These are phyloP conservation scores for Colletotrichum salicis DNA, from an alignment of 2,329 filamentous ascomycete species.

Conservation along the genomic window DNA sequence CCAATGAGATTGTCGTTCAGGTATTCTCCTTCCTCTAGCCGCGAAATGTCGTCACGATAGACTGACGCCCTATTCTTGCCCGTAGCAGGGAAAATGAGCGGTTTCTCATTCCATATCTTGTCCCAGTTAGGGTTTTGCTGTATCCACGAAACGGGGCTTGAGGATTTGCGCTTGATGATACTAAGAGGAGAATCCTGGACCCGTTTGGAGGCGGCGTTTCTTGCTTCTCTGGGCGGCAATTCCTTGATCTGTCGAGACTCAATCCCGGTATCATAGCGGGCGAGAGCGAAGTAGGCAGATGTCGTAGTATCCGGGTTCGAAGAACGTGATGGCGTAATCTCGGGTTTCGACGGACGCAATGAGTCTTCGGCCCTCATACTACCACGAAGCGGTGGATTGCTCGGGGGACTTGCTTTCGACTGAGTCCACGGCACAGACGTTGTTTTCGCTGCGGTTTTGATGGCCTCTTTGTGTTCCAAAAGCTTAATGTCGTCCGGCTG, in stretches of 20 bases:
- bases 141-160: slow-evolving; percentile 58
- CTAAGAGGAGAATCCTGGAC: not conserved
- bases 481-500: slow-evolving; percentile 12
- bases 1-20: slow-evolving; percentile 93
- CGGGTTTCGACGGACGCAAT: not conserved
- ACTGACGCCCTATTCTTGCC: slow-evolving; percentile 73
- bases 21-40: slow-evolving; percentile 85
- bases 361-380: slow-evolving; percentile 12
- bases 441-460: not conserved
- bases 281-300: not conserved
- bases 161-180: slow-evolving; percentile 31
- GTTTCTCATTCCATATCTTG: slow-evolving; percentile 60
- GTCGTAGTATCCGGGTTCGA: not conserved
- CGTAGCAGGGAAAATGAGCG: slow-evolving; percentile 69
- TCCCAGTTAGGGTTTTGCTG: slow-evolving; percentile 61
- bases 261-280: not conserved
- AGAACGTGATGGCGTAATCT: not conserved
- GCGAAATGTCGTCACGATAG: slow-evolving; percentile 76
- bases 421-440: not conserved
- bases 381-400: not conserved
- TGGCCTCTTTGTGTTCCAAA: slow-evolving; percentile 6
- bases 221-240: slow-evolving; percentile 4
- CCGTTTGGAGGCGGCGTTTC: not conserved
- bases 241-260: not conserved
- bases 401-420: not conserved